Conservation (phyloP, 2,329 filamentous ascomycete genomes). For the Corinectria fuckeliana region DNA sequence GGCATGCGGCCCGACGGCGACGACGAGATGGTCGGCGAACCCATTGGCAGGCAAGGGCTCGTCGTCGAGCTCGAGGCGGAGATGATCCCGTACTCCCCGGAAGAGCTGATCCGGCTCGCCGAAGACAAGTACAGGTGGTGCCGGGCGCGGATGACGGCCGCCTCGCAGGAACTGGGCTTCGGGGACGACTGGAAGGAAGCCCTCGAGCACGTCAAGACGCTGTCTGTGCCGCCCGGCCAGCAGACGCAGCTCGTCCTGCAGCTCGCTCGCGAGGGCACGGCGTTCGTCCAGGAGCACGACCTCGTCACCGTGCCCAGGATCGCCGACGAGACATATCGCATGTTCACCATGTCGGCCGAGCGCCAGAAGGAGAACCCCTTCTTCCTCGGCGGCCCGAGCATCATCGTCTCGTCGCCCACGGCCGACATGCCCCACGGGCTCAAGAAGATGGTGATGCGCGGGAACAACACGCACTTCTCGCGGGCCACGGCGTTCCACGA, state of each 20-base stretch:
- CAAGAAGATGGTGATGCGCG: conserved; percentile 66
- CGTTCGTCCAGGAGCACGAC: conserved; percentile 59
- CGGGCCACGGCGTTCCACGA: conserved; percentile 67
- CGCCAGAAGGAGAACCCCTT: conserved; percentile 63
- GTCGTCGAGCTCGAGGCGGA: conserved; percentile 60
- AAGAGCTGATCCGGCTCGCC: conserved; percentile 60
- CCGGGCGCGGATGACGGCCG: conserved; percentile 59
- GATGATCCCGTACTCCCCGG: conserved; percentile 64
- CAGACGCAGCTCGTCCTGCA: conserved; percentile 59
- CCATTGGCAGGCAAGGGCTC: conserved; percentile 59
- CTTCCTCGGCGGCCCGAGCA: conserved; percentile 61
- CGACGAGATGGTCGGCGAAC: conserved; percentile 62
- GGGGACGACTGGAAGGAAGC: conserved; percentile 57
- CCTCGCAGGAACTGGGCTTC: conserved; percentile 56
- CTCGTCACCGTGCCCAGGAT: conserved; percentile 62
- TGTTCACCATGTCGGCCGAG: conserved; percentile 62
- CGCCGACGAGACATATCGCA: conserved; percentile 60
- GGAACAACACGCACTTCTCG: conserved; percentile 64
- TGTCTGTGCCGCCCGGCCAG: conserved; percentile 59
- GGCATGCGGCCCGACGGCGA: conserved; percentile 51
- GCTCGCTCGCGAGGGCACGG: conserved; percentile 57
- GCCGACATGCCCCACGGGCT: conserved; percentile 57
- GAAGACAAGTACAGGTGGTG: conserved; percentile 62
- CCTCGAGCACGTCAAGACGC: conserved; percentile 62
- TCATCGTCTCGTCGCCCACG: conserved; percentile 64